Evolutionary conservation across 1,284 basidiomycete genomes (phyloP), one percentile per base, ranked within the genome.

Genomic region (Trametes pubescens): DNA sequence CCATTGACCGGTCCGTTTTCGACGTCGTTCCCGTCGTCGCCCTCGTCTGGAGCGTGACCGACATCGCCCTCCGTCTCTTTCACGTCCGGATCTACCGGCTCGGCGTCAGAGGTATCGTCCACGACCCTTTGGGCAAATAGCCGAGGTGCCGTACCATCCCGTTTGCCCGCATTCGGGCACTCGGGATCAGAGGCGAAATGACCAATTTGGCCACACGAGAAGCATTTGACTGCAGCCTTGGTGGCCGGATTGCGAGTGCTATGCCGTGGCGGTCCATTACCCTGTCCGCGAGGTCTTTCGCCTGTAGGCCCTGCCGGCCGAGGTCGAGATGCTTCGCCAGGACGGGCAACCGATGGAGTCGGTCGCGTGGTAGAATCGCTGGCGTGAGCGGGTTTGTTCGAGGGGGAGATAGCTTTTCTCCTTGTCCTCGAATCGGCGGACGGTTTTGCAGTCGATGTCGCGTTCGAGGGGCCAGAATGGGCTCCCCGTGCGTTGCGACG

Each of bases 161-260:
- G 35, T 11, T 37, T 51, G 9, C 44, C 49, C 22, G 7, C 10
- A 16, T 51, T 59, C 6, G 57, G 57, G 29, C 48, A 59, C 18
- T 14, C 14, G 14, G 48, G 57, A 35, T 59, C 57, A 4, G 37
- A 51, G 8, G n/a, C n/a, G 24, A 51, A 59, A 24, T 59, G 57
- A 3, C 57, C 57, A 14, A 43, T 29, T 22, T 51, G 49, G 10
- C 57, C 56, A 37, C 44, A 57, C 18, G 29, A 35, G 24, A 43
- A 48, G 40, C 56, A 48, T 26, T 32, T 47, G 18, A 18, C 6
- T 6, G 14, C 40, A 1, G 21, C 29, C 26, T 26, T 44, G 2
- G 10, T 26, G 11, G 40, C 16, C 21, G 26, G 5, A 0, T 6
- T 11, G n/a, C 16, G 24, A 6, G 13, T 16, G 10, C 18, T 34